A percentile compares a stretch with the other conserved stretches of the same genome.
phyloP scores from a whole-genome alignment of 345 rosid genomes.

The Eucalyptus pumila region DNA sequence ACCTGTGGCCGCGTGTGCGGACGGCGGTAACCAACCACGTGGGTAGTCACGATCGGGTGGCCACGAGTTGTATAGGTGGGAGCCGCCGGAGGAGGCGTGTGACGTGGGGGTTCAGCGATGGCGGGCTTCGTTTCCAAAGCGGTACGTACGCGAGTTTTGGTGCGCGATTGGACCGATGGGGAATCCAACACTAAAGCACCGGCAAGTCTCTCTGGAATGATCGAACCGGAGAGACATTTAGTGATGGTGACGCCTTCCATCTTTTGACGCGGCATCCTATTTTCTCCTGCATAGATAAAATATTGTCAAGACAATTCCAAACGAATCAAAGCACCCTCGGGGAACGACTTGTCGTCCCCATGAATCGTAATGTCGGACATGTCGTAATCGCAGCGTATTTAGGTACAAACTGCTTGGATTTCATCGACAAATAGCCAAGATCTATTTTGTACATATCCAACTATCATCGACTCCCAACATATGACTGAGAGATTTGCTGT shows the following conservation, averaged over 20 bases:
- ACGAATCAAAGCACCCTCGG: neutral
- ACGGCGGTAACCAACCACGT: neutral
- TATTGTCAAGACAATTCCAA: neutral
- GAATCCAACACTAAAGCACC: neutral
- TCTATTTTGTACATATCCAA: neutral
- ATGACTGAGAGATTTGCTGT: neutral
- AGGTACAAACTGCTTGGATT: neutral
- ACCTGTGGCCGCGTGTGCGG: neutral
- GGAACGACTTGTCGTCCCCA: neutral
- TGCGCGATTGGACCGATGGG: neutral
- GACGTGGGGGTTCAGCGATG: neutral
- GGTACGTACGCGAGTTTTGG: neutral
- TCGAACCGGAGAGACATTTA: neutral
- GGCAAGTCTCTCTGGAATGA: neutral
- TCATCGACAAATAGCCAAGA: neutral
- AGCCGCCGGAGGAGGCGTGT: neutral
- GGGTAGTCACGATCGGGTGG: neutral
- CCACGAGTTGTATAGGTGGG: neutral
- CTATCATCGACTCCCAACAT: neutral
- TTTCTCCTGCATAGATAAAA: neutral
- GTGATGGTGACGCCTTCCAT: neutral
- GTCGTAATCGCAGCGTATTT: neutral
- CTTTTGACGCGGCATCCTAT: neutral
- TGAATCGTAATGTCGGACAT: neutral
- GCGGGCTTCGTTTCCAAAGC: neutral